phyloP scores from a whole-genome alignment of 306 rosid genomes.

The Inga leiocalycina region DNA sequence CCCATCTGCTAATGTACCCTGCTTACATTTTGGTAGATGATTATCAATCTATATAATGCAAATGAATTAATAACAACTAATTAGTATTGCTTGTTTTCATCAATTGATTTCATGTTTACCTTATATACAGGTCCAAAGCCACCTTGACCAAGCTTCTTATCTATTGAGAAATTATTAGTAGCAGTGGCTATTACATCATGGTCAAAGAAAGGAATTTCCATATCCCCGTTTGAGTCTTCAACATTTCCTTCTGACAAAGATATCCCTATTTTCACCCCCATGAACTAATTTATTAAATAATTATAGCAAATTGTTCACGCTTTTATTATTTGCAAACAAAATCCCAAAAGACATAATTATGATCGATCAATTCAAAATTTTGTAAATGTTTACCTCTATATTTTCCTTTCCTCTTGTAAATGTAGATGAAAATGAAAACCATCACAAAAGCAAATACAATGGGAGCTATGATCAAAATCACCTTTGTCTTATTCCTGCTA shows the following conservation, averaged over 20 bases:
- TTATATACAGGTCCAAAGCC: slow-evolving; percentile 62
- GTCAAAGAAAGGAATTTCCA: slow-evolving; percentile 54
- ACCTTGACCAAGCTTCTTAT: slow-evolving; percentile 58
- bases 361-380: not conserved
- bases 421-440: not conserved
- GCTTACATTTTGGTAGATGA: too few species aligned
- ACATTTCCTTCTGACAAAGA: too few species aligned
- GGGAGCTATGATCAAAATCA: not conserved
- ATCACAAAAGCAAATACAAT: not conserved
- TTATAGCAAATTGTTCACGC: not conserved
- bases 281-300: too few species aligned
- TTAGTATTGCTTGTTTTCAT: too few species aligned
- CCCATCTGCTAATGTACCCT: slow-evolving; percentile 8
- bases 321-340: too few species aligned
- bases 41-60: too few species aligned
- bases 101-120: slow-evolving; percentile 30
- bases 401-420: not conserved
- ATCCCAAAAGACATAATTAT: not conserved
- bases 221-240: slow-evolving; percentile 16
- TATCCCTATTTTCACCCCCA: too few species aligned
- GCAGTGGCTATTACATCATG: slow-evolving; percentile 40
- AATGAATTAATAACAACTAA: too few species aligned
- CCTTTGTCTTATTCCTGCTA: not conserved
- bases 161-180: slow-evolving; percentile 47
- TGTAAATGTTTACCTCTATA: not conserved